These are phyloP conservation scores for Xanthoconium stramineum DNA, from an alignment of 768 basidiomycete genomes.

Conservation along the genomic window DNA sequence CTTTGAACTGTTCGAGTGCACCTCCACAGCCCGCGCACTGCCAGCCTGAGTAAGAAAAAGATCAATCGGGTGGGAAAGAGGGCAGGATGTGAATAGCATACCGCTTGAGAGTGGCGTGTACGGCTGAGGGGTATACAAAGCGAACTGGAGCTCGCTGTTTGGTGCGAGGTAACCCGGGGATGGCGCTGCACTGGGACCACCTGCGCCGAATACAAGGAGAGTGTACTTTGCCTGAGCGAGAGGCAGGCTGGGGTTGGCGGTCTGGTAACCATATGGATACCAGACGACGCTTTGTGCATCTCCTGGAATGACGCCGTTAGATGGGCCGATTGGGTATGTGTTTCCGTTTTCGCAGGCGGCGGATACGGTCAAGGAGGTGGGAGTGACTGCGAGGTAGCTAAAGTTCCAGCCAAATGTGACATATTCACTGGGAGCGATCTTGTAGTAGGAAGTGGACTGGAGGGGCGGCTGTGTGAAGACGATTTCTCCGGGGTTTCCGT, in stretches of 20 bases:
- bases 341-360: constrained; percentile 67
- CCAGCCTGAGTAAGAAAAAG: constrained; percentile 23
- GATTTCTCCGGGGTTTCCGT: constrained; percentile 43
- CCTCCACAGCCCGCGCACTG: constrained; percentile 28
- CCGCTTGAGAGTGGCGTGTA: constrained; percentile 54
- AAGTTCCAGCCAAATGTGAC: constrained; percentile 78
- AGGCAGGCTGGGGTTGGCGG: constrained; percentile 45
- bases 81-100: constrained; percentile 6
- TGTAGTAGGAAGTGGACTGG: constrained; percentile 61
- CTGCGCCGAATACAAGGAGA: constrained; percentile 52
- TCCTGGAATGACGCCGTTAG: constrained; percentile 51
- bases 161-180: constrained; percentile 52
- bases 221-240: constrained; percentile 62
- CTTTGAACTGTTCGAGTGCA: constrained; percentile 28
- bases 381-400: constrained; percentile 51
- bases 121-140: constrained; percentile 56
- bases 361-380: constrained; percentile 55
- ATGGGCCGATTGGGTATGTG: constrained; percentile 64
- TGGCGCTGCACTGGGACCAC: constrained; percentile 48
- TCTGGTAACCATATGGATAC: constrained; percentile 60
- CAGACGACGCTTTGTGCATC: constrained; percentile 50
- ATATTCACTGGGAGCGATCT: constrained; percentile 52
- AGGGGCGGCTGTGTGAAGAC: constrained; percentile 57
- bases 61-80: neutral
- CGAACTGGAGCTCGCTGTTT: constrained; percentile 54